Evolutionary conservation across 805 yeast genomes (phyloP).

Genomic region (Komagataella mondaviorum): DNA sequence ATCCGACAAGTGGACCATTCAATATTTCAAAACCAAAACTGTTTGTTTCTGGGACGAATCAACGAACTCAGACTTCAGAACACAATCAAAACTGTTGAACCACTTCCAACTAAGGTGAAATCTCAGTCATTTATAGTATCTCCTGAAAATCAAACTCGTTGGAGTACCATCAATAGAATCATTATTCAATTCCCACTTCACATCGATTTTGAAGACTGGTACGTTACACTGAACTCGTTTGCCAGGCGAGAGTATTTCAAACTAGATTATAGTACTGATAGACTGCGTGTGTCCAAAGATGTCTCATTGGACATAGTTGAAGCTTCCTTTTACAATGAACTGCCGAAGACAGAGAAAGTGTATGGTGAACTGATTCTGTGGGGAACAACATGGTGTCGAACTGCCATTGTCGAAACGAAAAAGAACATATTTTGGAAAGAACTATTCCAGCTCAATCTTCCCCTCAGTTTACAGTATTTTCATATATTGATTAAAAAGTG

Average conservation of each 20-base stretch:
- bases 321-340: constrained; percentile 31
- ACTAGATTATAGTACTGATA: constrained; percentile 17
- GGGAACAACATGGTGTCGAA: constrained; percentile 66
- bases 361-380: constrained; percentile 67
- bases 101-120: neutral
- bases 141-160: neutral
- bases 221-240: constrained; percentile 51
- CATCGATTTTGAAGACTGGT: constrained; percentile 68
- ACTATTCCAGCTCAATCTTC: constrained; percentile 47
- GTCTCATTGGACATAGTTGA: constrained; percentile 49
- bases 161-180: constrained; percentile 16
- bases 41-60: constrained; percentile 43
- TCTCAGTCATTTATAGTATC: constrained; percentile 2
- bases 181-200: constrained; percentile 51
- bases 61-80: constrained; percentile 34
- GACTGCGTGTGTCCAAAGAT: constrained; percentile 38
- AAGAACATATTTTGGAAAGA: constrained; percentile 77
- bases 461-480: constrained; percentile 38
- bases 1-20: constrained; percentile 53
- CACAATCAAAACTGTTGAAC: constrained; percentile 12
- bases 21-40: constrained; percentile 43
- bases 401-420: constrained; percentile 42
- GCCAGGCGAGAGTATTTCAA: constrained; percentile 36
- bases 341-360: constrained; percentile 10
- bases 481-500: constrained; percentile 19